Evolutionary conservation across 1,284 basidiomycete species (phyloP).

Genomic region (Ganoderma sinense): DNA sequence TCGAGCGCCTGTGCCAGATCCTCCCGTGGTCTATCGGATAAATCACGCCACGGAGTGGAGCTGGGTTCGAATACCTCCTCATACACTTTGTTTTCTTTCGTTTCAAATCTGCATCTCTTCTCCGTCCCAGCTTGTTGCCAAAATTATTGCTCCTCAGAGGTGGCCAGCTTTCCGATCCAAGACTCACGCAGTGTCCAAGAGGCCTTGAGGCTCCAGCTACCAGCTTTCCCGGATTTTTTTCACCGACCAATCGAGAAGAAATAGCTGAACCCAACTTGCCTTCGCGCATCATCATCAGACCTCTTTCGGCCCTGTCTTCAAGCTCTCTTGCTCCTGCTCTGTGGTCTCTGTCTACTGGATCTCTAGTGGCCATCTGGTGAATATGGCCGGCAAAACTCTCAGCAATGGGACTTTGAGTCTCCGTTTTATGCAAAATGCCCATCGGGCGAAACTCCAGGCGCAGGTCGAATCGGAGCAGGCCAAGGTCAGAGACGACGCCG

Average conservation of each 20-base stretch:
- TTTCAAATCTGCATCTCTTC: not conserved
- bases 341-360: not conserved
- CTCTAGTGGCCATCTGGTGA: not conserved
- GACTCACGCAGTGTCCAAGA: not conserved
- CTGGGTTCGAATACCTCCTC: not conserved
- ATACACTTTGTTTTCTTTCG: not conserved
- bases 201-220: not conserved
- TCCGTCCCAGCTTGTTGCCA: not conserved
- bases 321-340: not conserved
- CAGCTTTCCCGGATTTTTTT: not conserved
- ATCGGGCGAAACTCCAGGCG: conserved; percentile 59
- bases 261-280: not conserved
- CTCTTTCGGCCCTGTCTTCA: not conserved
- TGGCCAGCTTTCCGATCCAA: not conserved
- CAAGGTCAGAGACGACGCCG: conserved; percentile 68
- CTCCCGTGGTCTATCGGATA: not conserved
- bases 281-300: conserved; percentile 5
- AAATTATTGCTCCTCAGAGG: not conserved
- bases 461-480: conserved; percentile 60
- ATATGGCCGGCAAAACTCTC: conserved; percentile 63
- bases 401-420: conserved; percentile 74
- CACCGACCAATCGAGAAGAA: not conserved
- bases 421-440: conserved; percentile 81
- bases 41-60: not conserved
- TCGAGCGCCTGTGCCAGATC: not conserved